Base-by-base conservation (phyloP, 1,284 basidiomycete species). In the Puccinia hordei region DNA sequence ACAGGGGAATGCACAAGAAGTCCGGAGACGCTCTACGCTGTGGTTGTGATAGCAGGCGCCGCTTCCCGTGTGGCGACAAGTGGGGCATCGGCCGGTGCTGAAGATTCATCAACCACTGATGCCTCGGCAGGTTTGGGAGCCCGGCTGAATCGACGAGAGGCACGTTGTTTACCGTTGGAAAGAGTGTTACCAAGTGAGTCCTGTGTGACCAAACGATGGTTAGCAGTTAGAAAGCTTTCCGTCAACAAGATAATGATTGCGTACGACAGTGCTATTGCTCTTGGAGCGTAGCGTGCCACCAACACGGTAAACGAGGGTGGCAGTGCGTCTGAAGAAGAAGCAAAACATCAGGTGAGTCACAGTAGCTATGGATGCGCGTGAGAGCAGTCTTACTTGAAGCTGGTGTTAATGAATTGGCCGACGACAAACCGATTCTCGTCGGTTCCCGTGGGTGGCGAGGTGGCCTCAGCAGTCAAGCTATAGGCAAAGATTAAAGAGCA, bases 341-440 rank as follows among this genome's bases (percentile, higher is more conserved):
- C n/a, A 73, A 33, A 33, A 49, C 44, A 27, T 44, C n/a, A 46
- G 27, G n/a, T n/a, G n/a, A n/a, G n/a, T n/a, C n/a, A n/a, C n/a
- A n/a, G n/a, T n/a, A n/a, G n/a, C n/a, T n/a, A n/a, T n/a, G n/a
- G n/a, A n/a, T n/a, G 24, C 41, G 17, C 22, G 8, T 35, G 27
- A 38, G 24, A 9, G 10, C n/a, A 8, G 41, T 12, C 2, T 65
- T 76, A 76, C 74, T 76, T 76, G 49, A 76, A 46, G 44, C 74
- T 76, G 13, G 41, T 76, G 74, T 76, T 76, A 22, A 76, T 35
- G 61, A 65, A 76, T 63, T 76, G 17, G 49, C 59, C 74, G 9
- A 76, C 22, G 3, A 59, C 30, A 38, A 65, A 76, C 8, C 49
- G 61, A 38, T 76, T 76, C n/a, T 66, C 35, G 5, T 4, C 35